Base-by-base conservation (phyloP, 2,329 filamentous ascomycete species). In the Aspergillus sp. region DNA sequence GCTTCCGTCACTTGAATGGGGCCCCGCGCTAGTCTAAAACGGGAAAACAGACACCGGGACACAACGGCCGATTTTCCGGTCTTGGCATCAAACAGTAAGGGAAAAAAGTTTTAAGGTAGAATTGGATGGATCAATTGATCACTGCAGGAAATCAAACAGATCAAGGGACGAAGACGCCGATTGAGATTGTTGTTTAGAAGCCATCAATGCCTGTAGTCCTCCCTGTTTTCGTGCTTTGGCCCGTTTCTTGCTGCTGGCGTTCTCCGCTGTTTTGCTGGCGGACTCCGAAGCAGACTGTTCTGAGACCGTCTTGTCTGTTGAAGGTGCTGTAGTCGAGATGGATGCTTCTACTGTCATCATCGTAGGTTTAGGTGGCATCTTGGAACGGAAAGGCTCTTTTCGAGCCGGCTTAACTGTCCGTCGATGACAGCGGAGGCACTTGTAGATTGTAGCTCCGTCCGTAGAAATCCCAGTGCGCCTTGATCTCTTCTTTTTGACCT, bases 131-230 rank as follows among this genome's bases (percentile, higher is more conserved):
- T 58, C 51, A 60, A 51, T 64, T 30, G 25, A 30, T 30, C 25
- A 71, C 58, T 78, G 73, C 51, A 79, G 69, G 56, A 80, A 77
- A 55, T 80, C 77, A 64, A 80, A 73, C 22, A 80, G 62, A 58
- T 77, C 75, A 4, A 79, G 65, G 10, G 66, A 72, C 22, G 57
- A 64, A 12, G 56, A 50, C 6, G 55, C 58, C 1, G 51, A 45
- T 50, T 66, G 63, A 3, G 57, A 53, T 43, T 61, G 60, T 47
- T 67, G 61, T 55, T 61, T 73, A 45, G 55, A 74, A 4, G 73
- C 73, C n/a, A 81, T 65, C 48, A 79, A 65, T 32, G 77, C 76
- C 55, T 79, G 74, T 9, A 81, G 60, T 4, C 76, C 76, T 23
- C 74, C 74, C 47, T 74, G 69, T 53, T 79, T 81, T 22, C 78